phyloP scores from a whole-genome alignment of 2,329 filamentous ascomycete species.

The Macroventuria anomochaeta region DNA sequence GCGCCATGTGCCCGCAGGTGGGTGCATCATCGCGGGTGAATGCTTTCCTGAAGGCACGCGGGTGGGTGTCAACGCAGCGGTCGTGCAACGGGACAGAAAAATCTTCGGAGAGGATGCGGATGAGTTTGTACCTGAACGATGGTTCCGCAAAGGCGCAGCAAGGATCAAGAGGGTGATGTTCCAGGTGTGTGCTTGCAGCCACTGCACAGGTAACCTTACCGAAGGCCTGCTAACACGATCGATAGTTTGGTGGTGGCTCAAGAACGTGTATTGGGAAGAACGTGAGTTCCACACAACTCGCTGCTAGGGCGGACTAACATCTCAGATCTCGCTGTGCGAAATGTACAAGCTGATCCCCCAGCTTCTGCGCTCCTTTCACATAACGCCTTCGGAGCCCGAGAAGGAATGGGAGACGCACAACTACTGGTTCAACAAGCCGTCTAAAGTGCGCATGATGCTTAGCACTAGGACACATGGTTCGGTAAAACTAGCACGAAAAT shows the following conservation, averaged over 20 bases:
- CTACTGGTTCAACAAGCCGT: neutral
- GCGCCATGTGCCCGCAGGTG: slow-evolving; percentile 28
- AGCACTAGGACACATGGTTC: too few relatives aligned
- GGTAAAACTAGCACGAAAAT: too few relatives aligned
- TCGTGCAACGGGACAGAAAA: neutral
- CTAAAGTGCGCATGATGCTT: neutral
- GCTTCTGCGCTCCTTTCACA: neutral
- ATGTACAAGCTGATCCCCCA: neutral
- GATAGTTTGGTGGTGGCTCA: neutral
- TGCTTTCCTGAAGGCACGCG: slow-evolving; percentile 47
- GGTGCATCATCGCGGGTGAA: slow-evolving; percentile 25
- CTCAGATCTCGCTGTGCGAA: neutral
- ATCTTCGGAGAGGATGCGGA: neutral
- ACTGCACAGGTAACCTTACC: too few relatives aligned
- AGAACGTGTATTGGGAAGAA: neutral
- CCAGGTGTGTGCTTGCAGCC: neutral
- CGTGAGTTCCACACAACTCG: too few relatives aligned
- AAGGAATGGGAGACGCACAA: neutral
- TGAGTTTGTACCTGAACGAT: neutral
- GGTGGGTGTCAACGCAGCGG: slow-evolving; percentile 50
- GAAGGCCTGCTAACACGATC: too few relatives aligned
- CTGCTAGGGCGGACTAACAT: too few relatives aligned
- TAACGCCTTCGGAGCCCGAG: neutral
- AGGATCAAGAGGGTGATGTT: neutral
- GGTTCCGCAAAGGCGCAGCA: neutral